Base-by-base conservation (phyloP, 345 rosid species). In the Kernera saxatilis region DNA sequence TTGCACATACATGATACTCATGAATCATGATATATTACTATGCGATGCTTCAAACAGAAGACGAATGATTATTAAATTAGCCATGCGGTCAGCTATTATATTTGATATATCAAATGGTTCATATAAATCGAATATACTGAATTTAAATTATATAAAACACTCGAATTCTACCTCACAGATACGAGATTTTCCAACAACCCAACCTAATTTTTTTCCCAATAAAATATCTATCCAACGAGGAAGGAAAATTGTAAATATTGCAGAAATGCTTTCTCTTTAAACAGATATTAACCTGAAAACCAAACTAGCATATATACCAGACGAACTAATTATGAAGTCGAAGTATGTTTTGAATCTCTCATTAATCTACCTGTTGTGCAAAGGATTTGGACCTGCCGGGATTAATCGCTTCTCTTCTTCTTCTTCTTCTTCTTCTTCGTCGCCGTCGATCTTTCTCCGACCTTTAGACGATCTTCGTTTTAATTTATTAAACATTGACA, bases 341-440 rank as follows among this genome's bases (percentile, higher is more conserved):
- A 53, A 59, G 15, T 51, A 49, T 50, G 60, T 70, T 21, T 33
- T 40, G 44, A 36, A 25, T 29, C 36, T 71, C 64, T 72, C 23
- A 13, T 5, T 21, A 32, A 10, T 15, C 67, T 73, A 74, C 67
- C 41, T 49, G 64, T 75, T 68, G 41, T 75, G 78, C 69, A 75
- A 60, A 30, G 78, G 74, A 61, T 75, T 75, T 51, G 74, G 74
- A 68, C 78, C 74, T 14, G 70, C 10, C 25, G 78, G 78, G 5
- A 75, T 67, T 5, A 26, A 6, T 68, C 78, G 69, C 25, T 75
- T 75, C 74, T 75, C 78, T 56, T 39, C 73, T 19, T 46, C 68
- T 23, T 45, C 51, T 5, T 75, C 78, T 56, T 39, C 73, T 19
- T 46, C 68, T 23, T 45, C 51, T 5, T 18, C 33, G 12, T 68